Evolutionary conservation across 139 green algal species (phyloP).

Genomic region (Chlamydomonas urium): DNA sequence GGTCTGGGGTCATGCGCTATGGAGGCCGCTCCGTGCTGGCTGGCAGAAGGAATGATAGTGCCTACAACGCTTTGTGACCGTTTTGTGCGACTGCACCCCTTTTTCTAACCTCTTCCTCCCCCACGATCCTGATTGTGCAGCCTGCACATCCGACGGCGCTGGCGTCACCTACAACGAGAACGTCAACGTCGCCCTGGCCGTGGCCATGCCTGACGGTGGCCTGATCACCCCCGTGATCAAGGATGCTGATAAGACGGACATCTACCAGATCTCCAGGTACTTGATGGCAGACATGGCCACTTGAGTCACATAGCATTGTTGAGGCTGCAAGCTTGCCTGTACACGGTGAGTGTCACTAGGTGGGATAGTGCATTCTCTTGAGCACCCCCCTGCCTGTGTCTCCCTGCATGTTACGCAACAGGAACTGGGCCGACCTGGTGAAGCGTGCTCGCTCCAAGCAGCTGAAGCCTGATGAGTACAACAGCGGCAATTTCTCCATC

Average conservation of each 20-base stretch:
- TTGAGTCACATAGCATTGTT: too few relatives aligned
- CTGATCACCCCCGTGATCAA: constrained; percentile 97
- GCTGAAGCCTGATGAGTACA: constrained; percentile 84
- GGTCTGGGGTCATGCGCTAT: background rate
- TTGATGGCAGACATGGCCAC: too few relatives aligned
- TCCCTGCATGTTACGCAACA: too few relatives aligned
- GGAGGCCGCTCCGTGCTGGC: background rate
- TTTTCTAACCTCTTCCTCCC: too few relatives aligned
- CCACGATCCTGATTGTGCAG: too few relatives aligned
- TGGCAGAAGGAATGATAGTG: background rate
- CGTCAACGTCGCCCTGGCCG: constrained; percentile 92
- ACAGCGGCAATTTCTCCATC: constrained; percentile 93
- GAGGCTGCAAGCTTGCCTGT: too few relatives aligned
- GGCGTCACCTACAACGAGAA: constrained; percentile 91
- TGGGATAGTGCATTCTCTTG: too few relatives aligned
- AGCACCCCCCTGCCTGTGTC: too few relatives aligned
- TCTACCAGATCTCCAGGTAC: constrained; percentile 89
- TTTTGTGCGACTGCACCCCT: background rate
- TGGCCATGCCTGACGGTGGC: constrained; percentile 93
- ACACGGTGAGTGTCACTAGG: too few relatives aligned
- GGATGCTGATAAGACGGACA: constrained; percentile 87
- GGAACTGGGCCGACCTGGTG: constrained; percentile 70
- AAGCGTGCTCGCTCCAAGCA: constrained; percentile 93
- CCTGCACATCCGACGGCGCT: constrained; percentile 75
- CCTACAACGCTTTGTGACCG: background rate